These are phyloP conservation scores for Filosporella fistucella DNA, from an alignment of 495 filamentous ascomycete genomes.

Conservation along the genomic window DNA sequence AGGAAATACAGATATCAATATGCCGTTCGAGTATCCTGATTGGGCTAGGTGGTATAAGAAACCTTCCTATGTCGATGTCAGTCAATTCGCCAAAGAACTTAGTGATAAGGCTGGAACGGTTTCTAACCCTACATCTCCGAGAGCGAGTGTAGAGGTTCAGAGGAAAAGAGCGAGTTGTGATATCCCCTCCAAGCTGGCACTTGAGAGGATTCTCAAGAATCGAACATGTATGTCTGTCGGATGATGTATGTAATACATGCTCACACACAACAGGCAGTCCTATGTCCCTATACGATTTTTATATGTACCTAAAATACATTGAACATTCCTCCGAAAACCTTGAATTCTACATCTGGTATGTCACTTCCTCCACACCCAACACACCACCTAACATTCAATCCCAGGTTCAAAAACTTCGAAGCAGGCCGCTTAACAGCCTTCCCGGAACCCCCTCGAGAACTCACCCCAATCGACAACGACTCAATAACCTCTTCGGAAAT, in stretches of 20 bases:
- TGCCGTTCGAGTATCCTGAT: too few species aligned
- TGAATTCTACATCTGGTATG: conserved; percentile 73
- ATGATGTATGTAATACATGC: not conserved
- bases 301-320: conserved; percentile 75
- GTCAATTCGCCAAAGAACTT: conserved; percentile 28
- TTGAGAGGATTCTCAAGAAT: conserved; percentile 36
- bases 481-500: conserved; percentile 4
- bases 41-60: conserved; percentile 41
- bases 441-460: conserved; percentile 16
- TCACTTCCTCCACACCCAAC: not conserved
- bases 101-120: conserved; percentile 14
- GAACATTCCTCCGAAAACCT: conserved; percentile 73
- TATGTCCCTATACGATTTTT: conserved; percentile 69
- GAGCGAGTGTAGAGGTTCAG: conserved; percentile 23
- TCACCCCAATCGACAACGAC: conserved; percentile 20
- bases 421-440: conserved; percentile 22
- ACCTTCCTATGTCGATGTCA: conserved; percentile 37
- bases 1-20: too few species aligned
- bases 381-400: not conserved
- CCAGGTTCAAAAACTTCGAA: conserved; percentile 39
- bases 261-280: conserved; percentile 31
- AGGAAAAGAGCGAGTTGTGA: conserved; percentile 20
- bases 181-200: conserved; percentile 30
- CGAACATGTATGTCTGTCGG: conserved; percentile 30
- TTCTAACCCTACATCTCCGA: not conserved